These are phyloP conservation scores for Nephelium lappaceum DNA, from an alignment of 345 rosid genomes.

Conservation along the genomic window DNA sequence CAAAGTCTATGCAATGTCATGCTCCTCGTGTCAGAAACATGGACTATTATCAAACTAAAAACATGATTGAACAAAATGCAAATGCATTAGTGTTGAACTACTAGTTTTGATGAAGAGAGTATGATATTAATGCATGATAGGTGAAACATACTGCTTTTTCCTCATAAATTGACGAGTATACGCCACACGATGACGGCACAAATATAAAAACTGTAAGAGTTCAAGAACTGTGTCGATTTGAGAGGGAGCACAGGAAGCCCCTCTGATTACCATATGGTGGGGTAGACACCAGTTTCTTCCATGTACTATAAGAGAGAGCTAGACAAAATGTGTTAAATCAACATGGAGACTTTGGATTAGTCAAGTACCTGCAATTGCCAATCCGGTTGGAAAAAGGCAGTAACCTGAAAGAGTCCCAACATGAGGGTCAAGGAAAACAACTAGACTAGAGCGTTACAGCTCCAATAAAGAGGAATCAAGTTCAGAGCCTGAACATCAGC, in stretches of 20 bases:
- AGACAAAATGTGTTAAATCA: not conserved
- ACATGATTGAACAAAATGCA: not conserved
- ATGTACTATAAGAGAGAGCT: not conserved
- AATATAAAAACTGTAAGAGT: not conserved
- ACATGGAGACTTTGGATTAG: not conserved
- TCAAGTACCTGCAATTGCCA: constrained; percentile 79
- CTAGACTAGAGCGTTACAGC: constrained; percentile 56
- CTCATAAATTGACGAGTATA: not conserved
- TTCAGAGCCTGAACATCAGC: constrained; percentile 93
- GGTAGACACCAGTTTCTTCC: not conserved
- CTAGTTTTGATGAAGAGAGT: not conserved
- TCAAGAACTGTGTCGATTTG: not conserved
- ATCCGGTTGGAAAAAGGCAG: constrained; percentile 90
- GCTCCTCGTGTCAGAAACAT: not conserved
- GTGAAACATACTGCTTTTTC: not conserved
- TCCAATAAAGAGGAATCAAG: constrained; percentile 71
- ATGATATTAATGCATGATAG: not conserved
- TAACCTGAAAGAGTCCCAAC: constrained; percentile 86
- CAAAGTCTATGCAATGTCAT: not conserved
- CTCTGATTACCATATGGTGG: too few relatives aligned
- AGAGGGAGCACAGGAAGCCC: not conserved
- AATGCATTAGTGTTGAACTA: not conserved
- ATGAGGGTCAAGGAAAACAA: constrained; percentile 72
- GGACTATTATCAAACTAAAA: not conserved
- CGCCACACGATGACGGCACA: not conserved